Conservation (phyloP, 1,284 basidiomycete genomes). For the Leccinum pachyderme region DNA sequence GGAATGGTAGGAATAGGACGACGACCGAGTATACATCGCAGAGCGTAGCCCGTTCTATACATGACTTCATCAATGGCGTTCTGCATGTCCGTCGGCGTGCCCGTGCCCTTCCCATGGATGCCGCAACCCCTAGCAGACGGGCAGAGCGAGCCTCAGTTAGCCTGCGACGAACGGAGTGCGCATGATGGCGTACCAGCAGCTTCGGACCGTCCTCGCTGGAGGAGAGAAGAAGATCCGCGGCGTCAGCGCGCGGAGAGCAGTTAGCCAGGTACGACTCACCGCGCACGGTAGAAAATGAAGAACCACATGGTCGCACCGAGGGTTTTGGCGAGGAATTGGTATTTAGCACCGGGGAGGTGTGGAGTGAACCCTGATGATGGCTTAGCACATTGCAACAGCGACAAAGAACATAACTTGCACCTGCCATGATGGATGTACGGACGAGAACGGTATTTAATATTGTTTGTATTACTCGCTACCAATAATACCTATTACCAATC, state of each 20-base stretch:
- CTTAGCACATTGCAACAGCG: not conserved
- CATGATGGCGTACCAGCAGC: constrained; percentile 49
- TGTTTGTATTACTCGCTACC: constrained; percentile 20
- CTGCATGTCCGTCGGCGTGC: constrained; percentile 33
- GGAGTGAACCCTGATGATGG: constrained; percentile 77
- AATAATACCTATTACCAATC: not conserved
- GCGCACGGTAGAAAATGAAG: constrained; percentile 93
- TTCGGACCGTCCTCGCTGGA: constrained; percentile 73
- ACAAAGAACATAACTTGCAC: constrained; percentile 22
- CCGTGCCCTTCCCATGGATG: constrained; percentile 57
- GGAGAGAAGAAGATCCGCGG: constrained; percentile 1
- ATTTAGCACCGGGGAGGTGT: constrained; percentile 74
- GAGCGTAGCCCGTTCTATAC: constrained; percentile 15
- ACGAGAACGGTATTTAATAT: constrained; percentile 23
- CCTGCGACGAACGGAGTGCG: not conserved
- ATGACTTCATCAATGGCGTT: constrained; percentile 26
- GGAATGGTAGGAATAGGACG: not conserved
- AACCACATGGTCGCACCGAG: constrained; percentile 96
- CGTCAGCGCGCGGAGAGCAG: constrained; percentile 3
- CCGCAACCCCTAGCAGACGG: constrained; percentile 44
- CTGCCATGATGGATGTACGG: constrained; percentile 31
- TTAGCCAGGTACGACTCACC: constrained; percentile 52
- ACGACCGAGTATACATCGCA: constrained; percentile 14
- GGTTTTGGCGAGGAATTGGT: constrained; percentile 79
- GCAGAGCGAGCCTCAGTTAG: not conserved